Base-by-base conservation (phyloP, 257 asterid species). In the Ligustrum vulgare region DNA sequence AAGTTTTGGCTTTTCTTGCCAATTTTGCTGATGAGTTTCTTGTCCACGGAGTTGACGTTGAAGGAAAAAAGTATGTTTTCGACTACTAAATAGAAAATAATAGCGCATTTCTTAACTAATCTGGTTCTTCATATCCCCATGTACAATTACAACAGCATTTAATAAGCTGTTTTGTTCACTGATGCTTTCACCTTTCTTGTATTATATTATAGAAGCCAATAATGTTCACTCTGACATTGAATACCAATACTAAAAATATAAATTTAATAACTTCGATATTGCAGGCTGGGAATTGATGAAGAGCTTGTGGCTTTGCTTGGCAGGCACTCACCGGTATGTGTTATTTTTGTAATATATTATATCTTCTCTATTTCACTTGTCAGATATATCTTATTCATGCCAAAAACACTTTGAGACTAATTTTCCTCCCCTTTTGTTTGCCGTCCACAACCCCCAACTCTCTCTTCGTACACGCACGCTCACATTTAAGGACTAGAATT, bases 1-100 rank as follows among this genome's bases (percentile, higher is more conserved):
- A 89, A 75, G 91, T 88, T 70, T 84, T 92, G 78, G 86, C 82
- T 77, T 84, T 86, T 80, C 91, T 95, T 43, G 94, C 98, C 18
- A 71, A 60, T 37, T 91, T 84, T 75, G 96, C 98, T 60, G 97
- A 94, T 70, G 98, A 94, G 79, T 94, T 91, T 84, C 95, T 93
- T 74, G 98, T 95, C 78, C 98, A 94, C 80, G 98, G 99, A 84
- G 99, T 95, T 75, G 98, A 95, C 77, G 98, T 93, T 77, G 99
- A 95, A 91, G 98, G 99, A 72, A 95, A 95, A 86, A 91, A 88
- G 98, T 94, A 84, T 7, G 82, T 78, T 51, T 54, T 63, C 23
- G 7, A 71, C 74, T 16, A 45, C 13, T 3, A 5, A 13, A 31
- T 37, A 28, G 2, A 10, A 54, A 54, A 54, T 1, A 54, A 5